Base-by-base conservation (phyloP, 192 early-diverging fungal species). In the Podila epigama region DNA sequence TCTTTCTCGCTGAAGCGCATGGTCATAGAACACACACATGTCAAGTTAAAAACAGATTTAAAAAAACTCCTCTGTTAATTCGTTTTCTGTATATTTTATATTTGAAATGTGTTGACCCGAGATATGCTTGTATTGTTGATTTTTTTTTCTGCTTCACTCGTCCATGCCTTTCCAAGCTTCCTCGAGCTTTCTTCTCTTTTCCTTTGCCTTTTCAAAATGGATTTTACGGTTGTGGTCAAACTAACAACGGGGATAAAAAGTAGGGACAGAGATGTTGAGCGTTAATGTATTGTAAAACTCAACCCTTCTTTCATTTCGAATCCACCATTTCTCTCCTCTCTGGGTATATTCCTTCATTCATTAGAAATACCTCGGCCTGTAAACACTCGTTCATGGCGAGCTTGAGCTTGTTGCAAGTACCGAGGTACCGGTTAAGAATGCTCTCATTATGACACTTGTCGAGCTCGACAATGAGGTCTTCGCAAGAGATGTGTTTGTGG, bases 101-200 rank as follows among this genome's bases (percentile, higher is more conserved):
- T 10, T 22, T 48, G 44, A n/a, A n/a, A n/a, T n/a, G n/a, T n/a
- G n/a, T n/a, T n/a, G n/a, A n/a, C n/a, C n/a, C n/a, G n/a, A n/a
- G n/a, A n/a, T n/a, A 31, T 35, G 18, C 27, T 37, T 27, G 6
- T 10, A 31, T 51, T 29, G 59, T 34, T 39, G 44, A 10, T 16
- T 33, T 52, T 4, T n/a, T 12, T 4, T 35, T 3, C 16, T 35
- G 13, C 3, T 56, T 52, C 68, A 77, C 44, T 86, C 84, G 28
- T 85, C 81, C 79, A 86, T 82, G 31, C 81, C 84, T 71, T 83
- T 79, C 84, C 86, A 88, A 64, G 83, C 65, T 34, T 83, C 51
- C 58, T 86, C 79, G 48, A 79, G 54, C 60, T 68, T 81, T 41
- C 60, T 79, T 58, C 86, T 68, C 51, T 81, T 86, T 40, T 77